These are phyloP conservation scores for Lactuca saligna DNA, from an alignment of 129 eudicot genomes.

Conservation along the genomic window DNA sequence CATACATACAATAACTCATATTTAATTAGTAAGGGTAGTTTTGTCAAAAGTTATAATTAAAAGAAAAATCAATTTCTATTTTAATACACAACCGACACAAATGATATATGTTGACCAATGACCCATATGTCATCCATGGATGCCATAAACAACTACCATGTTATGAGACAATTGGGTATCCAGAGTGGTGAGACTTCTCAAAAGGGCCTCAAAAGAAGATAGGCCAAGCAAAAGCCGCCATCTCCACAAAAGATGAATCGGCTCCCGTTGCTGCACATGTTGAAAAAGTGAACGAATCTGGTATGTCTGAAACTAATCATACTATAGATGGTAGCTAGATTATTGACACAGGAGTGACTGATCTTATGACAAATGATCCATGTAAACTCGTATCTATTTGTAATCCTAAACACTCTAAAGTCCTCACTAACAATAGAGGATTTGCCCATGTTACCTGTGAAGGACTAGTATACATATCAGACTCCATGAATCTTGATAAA, in stretches of 20 bases:
- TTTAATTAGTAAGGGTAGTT: too few relatives aligned
- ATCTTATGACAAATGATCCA: slow-evolving; percentile 19
- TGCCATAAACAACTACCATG: too few relatives aligned
- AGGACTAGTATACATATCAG: neutral
- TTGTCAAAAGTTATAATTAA: too few relatives aligned
- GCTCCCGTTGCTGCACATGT: neutral
- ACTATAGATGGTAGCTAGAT: neutral
- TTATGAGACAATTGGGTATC: neutral
- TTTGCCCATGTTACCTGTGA: neutral
- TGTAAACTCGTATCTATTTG: neutral
- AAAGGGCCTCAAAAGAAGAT: neutral
- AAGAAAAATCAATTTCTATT: too few relatives aligned
- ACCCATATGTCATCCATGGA: too few relatives aligned
- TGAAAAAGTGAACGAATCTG: neutral
- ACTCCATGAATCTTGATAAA: neutral
- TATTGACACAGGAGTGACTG: neutral
- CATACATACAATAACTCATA: too few relatives aligned
- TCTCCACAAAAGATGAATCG: too few relatives aligned
- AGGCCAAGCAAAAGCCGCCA: too few relatives aligned
- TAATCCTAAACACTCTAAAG: neutral
- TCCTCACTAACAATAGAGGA: neutral
- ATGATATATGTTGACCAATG: too few relatives aligned
- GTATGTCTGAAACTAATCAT: neutral
- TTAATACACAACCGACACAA: too few relatives aligned
- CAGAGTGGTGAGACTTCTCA: neutral